Conservation (phyloP, 345 rosid species). For the thale cress (Arabidopsis thaliana) region TAIR10.1 NC_003076.8:459001-459500, state of each 20-base stretch:
- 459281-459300: conserved; percentile 21
- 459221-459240: conserved; percentile 19
- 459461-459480: not conserved
- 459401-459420: not conserved
- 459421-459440: conserved; percentile 28
- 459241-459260: conserved; percentile 40
- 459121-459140: conserved; percentile 32
- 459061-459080: conserved; percentile 20
- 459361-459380: conserved; percentile 28
- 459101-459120: conserved; percentile 21
- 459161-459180: conserved; percentile 37
- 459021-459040: conserved; percentile 76
- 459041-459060: conserved; percentile 70
- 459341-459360: conserved; percentile 11
- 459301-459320: conserved; percentile 18
- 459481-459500: conserved; percentile 13
- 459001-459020: conserved; percentile 82
- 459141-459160: conserved; percentile 28
- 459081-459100: conserved; percentile 24
- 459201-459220: not conserved
- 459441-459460: conserved; percentile 17
- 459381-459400: conserved; percentile 28
- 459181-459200: too few species aligned
- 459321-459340: conserved; percentile 23
- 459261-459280: conserved; percentile 24